Conservation (phyloP, 768 basidiomycete genomes). For the Glaciozyma martinii region DNA sequence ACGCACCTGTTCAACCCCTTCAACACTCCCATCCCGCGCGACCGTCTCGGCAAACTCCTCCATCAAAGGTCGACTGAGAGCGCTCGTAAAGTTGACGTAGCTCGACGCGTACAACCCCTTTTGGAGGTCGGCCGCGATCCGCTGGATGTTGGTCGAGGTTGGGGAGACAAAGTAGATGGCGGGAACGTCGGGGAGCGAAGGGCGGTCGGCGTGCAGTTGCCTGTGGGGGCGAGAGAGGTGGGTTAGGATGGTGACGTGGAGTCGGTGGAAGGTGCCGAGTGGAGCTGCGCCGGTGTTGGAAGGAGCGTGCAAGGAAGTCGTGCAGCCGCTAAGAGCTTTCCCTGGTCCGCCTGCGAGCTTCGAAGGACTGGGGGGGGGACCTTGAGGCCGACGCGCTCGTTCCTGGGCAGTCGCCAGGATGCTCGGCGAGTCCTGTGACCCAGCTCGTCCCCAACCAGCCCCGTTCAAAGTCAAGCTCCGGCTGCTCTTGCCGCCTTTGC, state of each 20-base stretch:
- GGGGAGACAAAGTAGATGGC: slow-evolving; percentile 95
- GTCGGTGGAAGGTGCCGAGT: not conserved
- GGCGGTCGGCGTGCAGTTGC: slow-evolving; percentile 80
- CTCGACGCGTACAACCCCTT: slow-evolving; percentile 84
- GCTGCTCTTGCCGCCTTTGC: not conserved
- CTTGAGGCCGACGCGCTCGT: too few relatives aligned
- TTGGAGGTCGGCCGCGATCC: slow-evolving; percentile 75
- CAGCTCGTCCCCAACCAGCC: not conserved
- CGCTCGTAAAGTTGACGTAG: slow-evolving; percentile 90
- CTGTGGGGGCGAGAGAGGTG: slow-evolving; percentile 43
- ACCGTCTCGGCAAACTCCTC: slow-evolving; percentile 89
- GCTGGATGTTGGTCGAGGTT: slow-evolving; percentile 68
- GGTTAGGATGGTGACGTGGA: not conserved
- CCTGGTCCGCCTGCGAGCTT: too few relatives aligned
- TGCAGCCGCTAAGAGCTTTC: not conserved
- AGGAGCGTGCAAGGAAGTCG: not conserved
- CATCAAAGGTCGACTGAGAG: slow-evolving; percentile 72
- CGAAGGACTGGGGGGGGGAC: too few relatives aligned
- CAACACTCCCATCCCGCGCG: slow-evolving; percentile 71
- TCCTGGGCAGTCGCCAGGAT: too few relatives aligned
- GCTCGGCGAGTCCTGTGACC: not conserved
- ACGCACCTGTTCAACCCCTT: slow-evolving; percentile 66
- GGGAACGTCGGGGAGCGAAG: slow-evolving; percentile 86
- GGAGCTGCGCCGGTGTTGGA: not conserved
- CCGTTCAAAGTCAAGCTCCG: too few relatives aligned